phyloP scores from a whole-genome alignment of 176 grass and related monocot species.

The Avena eriantha region DNA sequence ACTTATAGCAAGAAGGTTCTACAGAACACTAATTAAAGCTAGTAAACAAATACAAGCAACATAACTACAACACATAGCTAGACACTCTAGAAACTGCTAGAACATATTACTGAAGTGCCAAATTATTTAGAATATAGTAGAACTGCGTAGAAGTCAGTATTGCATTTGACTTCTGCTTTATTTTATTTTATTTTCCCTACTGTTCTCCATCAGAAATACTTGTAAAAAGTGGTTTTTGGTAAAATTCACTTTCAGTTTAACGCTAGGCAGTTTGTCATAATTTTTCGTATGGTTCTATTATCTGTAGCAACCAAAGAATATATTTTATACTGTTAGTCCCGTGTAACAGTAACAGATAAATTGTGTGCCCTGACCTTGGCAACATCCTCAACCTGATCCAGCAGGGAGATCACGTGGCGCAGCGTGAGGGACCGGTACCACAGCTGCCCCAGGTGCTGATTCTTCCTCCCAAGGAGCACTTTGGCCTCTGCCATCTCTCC shows the following conservation, averaged over 20 bases:
- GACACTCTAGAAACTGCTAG: no score
- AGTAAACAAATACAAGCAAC: no score
- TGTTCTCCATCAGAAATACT: background rate
- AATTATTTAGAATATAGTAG: no score
- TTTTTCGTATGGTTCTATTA: background rate
- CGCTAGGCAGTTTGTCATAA: background rate
- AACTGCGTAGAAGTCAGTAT: no score
- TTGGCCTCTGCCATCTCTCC: conserved; percentile 89
- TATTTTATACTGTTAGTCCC: background rate
- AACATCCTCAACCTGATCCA: conserved; percentile 91
- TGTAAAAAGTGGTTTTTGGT: background rate
- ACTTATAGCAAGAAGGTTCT: no score
- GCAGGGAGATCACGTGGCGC: conserved; percentile 75
- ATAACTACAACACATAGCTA: no score
- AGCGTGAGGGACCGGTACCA: conserved; percentile 97
- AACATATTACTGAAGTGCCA: no score
- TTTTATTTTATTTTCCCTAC: no score
- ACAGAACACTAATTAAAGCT: no score
- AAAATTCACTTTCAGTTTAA: background rate
- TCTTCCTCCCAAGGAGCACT: conserved; percentile 84
- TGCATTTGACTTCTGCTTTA: no score
- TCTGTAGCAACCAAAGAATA: conserved; percentile 13
- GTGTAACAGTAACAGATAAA: background rate
- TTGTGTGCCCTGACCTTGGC: conserved; percentile 66
- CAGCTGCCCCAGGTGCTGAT: conserved; percentile 85